Conservation (phyloP, 768 basidiomycete genomes). For the Crepidotus variabilis region DNA sequence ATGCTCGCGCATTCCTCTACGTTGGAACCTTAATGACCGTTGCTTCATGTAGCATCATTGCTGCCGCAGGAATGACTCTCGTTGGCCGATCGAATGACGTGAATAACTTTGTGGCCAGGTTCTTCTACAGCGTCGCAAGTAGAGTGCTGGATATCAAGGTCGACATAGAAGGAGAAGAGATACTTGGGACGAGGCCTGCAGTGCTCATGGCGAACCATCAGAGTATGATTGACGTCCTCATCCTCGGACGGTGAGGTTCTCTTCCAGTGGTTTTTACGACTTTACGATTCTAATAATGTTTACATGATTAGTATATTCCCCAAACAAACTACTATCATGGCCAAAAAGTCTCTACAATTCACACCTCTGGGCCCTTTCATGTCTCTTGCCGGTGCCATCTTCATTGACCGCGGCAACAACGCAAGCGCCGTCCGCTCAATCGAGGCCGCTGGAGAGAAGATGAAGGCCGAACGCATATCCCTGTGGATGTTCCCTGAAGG, state of each 20-base stretch:
- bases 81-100: constrained; percentile 73
- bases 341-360: constrained; percentile 87
- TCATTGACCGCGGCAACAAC: constrained; percentile 84
- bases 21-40: constrained; percentile 65
- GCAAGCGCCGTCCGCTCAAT: constrained; percentile 72
- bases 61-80: constrained; percentile 62
- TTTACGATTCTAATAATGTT: neutral
- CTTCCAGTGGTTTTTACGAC: neutral
- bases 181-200: constrained; percentile 67
- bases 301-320: constrained; percentile 65
- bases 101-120: constrained; percentile 78
- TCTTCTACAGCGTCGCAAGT: constrained; percentile 71
- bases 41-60: constrained; percentile 68
- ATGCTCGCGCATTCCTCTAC: constrained; percentile 70
- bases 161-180: constrained; percentile 83
- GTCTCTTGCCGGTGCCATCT: constrained; percentile 85
- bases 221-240: constrained; percentile 85
- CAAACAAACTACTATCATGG: constrained; percentile 79
- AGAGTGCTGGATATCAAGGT: constrained; percentile 63
- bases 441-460: constrained; percentile 68
- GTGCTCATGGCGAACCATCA: constrained; percentile 90
- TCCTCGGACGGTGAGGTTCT: constrained; percentile 65
- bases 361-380: constrained; percentile 90
- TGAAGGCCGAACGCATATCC: constrained; percentile 68
- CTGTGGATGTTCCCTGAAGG: constrained; percentile 98